Conservation (phyloP, 148 eudicot species). For the Cornus florida region DNA sequence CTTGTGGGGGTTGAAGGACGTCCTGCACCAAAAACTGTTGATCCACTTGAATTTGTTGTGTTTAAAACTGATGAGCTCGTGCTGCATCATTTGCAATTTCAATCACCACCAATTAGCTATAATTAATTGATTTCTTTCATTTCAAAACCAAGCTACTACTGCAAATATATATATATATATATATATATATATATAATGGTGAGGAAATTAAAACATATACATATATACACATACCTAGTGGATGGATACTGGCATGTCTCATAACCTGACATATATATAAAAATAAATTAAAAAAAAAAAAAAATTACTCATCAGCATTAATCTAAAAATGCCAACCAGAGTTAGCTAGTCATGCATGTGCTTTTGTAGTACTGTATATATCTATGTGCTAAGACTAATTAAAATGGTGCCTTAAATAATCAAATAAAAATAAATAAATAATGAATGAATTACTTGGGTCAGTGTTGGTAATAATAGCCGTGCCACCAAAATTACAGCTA, state of each 20-base stretch:
- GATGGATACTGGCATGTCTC: conserved; percentile 71
- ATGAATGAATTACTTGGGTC: conserved; percentile 67
- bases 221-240: conserved; percentile 50
- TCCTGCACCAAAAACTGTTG: conserved; percentile 72
- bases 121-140: too few species aligned
- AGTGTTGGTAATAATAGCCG: conserved; percentile 65
- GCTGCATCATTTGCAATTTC: conserved; percentile 36
- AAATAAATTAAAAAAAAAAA: conserved; percentile 1
- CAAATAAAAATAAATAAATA: too few species aligned
- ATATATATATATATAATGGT: background rate
- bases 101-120: too few species aligned
- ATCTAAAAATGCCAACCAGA: too few species aligned
- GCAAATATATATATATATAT: too few species aligned
- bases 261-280: conserved; percentile 49
- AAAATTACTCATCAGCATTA: background rate
- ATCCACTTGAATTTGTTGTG: conserved; percentile 67
- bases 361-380: too few species aligned
- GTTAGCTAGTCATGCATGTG: too few species aligned
- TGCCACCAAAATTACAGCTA: conserved; percentile 35
- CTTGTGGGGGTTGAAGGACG: conserved; percentile 44
- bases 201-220: background rate
- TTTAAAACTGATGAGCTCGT: conserved; percentile 86
- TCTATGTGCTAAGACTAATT: too few species aligned
- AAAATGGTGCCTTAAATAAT: too few species aligned
- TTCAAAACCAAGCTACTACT: too few species aligned